Percentiles rank a stretch among this genome's conserved stretches.
Evolutionary conservation across 2,329 filamentous ascomycete species (phyloP).

Genomic region (Fusarium illudens): DNA sequence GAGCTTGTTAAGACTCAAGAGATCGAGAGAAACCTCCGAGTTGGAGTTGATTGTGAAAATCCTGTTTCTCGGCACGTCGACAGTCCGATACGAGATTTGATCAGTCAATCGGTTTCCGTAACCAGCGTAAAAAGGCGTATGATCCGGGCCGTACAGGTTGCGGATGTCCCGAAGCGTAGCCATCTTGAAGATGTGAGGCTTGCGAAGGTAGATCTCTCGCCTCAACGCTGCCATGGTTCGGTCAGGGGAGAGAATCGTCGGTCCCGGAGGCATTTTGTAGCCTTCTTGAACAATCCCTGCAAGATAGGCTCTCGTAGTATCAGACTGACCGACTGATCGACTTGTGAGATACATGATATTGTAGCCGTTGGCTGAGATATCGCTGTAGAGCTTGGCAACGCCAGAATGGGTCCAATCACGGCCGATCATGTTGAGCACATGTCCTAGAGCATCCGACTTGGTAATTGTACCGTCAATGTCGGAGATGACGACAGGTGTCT

Average conservation of each 20-base stretch:
- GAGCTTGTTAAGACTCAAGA: constrained; percentile 90
- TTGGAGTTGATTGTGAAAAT: constrained; percentile 99
- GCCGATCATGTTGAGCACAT: constrained; percentile 95
- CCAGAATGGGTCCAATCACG: constrained; percentile 98
- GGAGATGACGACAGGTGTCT: constrained; percentile 94
- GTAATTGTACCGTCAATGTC: constrained; percentile 99
- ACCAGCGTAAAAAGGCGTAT: constrained; percentile 92
- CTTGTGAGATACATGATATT: constrained; percentile 99
- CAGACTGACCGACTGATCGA: constrained; percentile 90
- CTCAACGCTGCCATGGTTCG: constrained; percentile 92
- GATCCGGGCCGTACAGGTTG: constrained; percentile 79
- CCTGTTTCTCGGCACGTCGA: constrained; percentile 91
- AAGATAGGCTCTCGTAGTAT: constrained; percentile 88
- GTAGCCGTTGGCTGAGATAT: constrained; percentile 95
- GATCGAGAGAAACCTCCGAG: constrained; percentile 90
- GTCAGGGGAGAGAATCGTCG: constrained; percentile 94
- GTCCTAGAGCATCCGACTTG: constrained; percentile 93
- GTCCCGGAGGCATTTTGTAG: constrained; percentile 85
- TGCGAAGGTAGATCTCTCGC: constrained; percentile 91
- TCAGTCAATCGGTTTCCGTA: constrained; percentile 98
- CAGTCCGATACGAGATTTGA: constrained; percentile 92
- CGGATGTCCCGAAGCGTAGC: constrained; percentile 94
- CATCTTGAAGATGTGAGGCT: constrained; percentile 99
- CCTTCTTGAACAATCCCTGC: constrained; percentile 89
- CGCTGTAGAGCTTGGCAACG: constrained; percentile 95